Evolutionary conservation across 1,139 yeast genomes (phyloP), one percentile per base, ranked within the genome.

Genomic region (Debaryomycetaceae sp.): DNA sequence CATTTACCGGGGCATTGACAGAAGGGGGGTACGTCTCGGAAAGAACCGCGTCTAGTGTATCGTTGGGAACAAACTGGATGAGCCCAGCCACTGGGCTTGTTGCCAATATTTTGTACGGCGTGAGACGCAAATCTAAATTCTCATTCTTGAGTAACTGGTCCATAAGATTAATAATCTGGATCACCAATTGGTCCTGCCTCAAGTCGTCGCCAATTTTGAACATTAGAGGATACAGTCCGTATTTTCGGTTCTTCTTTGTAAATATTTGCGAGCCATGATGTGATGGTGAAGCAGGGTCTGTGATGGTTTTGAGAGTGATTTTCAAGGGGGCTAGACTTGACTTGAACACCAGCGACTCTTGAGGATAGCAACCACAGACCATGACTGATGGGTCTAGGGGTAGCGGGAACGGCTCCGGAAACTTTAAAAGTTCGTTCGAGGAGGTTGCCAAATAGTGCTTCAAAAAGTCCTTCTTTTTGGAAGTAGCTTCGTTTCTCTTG

Each of bases 121-220:
- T 83, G 34, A 92, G 62, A 45, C 73, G 73, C 45, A 92, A 62
- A 50, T 92, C 96, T 36, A 92, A 73, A 47, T 90, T 92, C 46
- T 92, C 98, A 47, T 83, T 83, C 39, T 80, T 76, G 32, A 92
- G 57, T 29, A 92, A 66, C 45, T 77, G 86, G 51, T 90, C 95
- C 95, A 92, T 90, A 34, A 92, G 59, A 31, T 80, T 73, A 31
- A 92, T 82, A 34, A 92, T 83, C 51, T 92, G 98, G 30, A 86
- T 82, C 15, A 90, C 94, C 40, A 92, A 68, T 51, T 92, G 99
- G 57, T 92, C 99, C 51, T 92, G 99, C 34, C 97, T 64, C 30
- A 92, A 60, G 49, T 92, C 98, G 53, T 92, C 98, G 3, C 99
- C 98, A 28, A 82, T 81, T 50, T 92, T 92, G 55, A 86, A 86